Evolutionary conservation across 2,329 filamentous ascomycete species (phyloP).

Genomic region (Venturia effusa): DNA sequence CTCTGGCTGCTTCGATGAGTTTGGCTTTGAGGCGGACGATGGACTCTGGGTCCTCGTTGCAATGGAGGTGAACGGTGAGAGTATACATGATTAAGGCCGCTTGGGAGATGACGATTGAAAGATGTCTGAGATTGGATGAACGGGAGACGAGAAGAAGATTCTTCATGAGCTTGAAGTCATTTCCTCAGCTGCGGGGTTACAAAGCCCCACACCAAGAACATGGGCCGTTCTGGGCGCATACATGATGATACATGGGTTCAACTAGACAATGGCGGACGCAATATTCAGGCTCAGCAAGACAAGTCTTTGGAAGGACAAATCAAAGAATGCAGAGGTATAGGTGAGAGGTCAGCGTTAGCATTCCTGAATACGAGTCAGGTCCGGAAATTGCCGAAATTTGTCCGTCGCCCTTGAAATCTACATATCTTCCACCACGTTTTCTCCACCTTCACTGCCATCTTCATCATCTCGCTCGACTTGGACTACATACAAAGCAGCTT

Average conservation of each 20-base stretch:
- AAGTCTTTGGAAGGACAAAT: too few species aligned
- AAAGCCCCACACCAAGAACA: not conserved
- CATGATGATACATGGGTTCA: not conserved
- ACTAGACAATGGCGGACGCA: too few species aligned
- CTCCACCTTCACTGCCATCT: too few species aligned
- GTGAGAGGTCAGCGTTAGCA: too few species aligned
- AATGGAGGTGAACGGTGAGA: slow-evolving; percentile 58
- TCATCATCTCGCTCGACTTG: too few species aligned
- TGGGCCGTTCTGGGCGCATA: not conserved
- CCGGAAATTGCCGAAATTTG: too few species aligned
- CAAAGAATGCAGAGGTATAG: too few species aligned
- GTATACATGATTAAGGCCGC: slow-evolving; percentile 49
- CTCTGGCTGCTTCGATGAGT: slow-evolving; percentile 61
- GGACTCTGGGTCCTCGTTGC: slow-evolving; percentile 50
- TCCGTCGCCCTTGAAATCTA: too few species aligned
- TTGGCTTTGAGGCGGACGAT: slow-evolving; percentile 60
- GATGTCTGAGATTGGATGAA: not conserved
- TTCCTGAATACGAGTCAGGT: too few species aligned
- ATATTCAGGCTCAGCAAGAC: too few species aligned
- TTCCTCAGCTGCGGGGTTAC: not conserved
- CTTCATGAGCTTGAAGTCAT: not conserved
- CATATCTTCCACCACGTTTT: too few species aligned
- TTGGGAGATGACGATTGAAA: not conserved
- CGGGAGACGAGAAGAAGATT: not conserved
- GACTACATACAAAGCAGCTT: too few species aligned